Conservation (phyloP, 192 early-diverging fungal species). For the Coemansia javaensis region DNA sequence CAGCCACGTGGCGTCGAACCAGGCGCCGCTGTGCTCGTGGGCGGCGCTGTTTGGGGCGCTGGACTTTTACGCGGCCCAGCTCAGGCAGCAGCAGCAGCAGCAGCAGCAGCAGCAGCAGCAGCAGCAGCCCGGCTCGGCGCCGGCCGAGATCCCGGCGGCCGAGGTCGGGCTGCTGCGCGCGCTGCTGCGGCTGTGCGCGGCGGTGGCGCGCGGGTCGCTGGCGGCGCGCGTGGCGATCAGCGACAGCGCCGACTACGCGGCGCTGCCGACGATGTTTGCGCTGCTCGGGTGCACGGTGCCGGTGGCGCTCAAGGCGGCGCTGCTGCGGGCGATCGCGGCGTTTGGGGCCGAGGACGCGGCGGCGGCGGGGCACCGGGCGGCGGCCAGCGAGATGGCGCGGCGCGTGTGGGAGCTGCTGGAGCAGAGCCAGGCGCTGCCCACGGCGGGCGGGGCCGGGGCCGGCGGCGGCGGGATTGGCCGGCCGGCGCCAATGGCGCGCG, state of each 20-base stretch:
- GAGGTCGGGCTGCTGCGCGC: conserved; percentile 70
- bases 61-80: conserved; percentile 56
- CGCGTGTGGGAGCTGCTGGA: conserved; percentile 82
- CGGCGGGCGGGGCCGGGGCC: conserved; percentile 18
- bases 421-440: conserved; percentile 61
- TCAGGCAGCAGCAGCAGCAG: conserved; percentile 46
- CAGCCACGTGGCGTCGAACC: conserved; percentile 29
- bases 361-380: too few relatives aligned
- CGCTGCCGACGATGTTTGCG: conserved; percentile 67
- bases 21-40: conserved; percentile 69
- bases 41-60: conserved; percentile 69
- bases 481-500: conserved; percentile 12
- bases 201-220: conserved; percentile 74
- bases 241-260: conserved; percentile 63
- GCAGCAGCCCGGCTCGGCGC: conserved; percentile 16
- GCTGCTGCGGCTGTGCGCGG: conserved; percentile 71
- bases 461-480: conserved; percentile 19
- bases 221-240: conserved; percentile 63
- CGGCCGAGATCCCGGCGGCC: conserved; percentile 59
- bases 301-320: conserved; percentile 72
- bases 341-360: conserved; percentile 67
- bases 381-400: conserved; percentile 55
- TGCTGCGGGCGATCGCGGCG: conserved; percentile 74
- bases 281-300: conserved; percentile 77
- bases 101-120: conserved; percentile 26